Evolutionary conservation across 176 grass and related monocot genomes (phyloP), one percentile per base, ranked within the genome.

Genomic region (Oryza glaberrima): DNA sequence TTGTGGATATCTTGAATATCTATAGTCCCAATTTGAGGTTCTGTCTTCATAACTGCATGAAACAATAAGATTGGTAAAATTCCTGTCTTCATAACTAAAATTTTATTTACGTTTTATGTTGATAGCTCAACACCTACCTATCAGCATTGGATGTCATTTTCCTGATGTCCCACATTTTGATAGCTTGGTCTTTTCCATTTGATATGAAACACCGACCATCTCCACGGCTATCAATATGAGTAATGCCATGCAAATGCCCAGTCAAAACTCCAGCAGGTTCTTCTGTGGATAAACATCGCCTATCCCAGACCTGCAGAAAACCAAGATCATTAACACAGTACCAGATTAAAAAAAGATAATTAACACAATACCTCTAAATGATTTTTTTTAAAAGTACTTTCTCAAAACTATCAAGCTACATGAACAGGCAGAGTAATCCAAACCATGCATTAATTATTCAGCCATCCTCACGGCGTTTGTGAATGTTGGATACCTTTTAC

Each of bases 161-260:
- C 72, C 92, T 80, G 73, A 97, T 87, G 80, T 94, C 92, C 94
- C 94, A 97, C 71, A 97, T 51, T 80, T 97, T 97, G 69, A 92
- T 87, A 65, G 90, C 72, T 77, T 94, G 94, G 65, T 97, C 94
- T 87, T 97, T 97, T 81, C 92, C 90, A 87, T 97, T 97, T 45
- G 94, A 97, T 82, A 97, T 97, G 54, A 97, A 94, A 90, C 91
- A 92, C n/a, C 90, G 83, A 49, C 94, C 90, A 92, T 97, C 94
- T 77, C 92, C 90, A 77, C 83, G 94, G 68, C 94, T 97, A 79
- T 97, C 92, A 76, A 97, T 97, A 82, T 88, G 91, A 66, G 94
- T 97, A 73, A 97, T 73, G 8, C 94, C 94, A 47, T 97, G 88
- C 77, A 94, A 86, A 85, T 97, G 94, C 66, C 92, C 92, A 69